A percentile compares a stretch with the other conserved stretches of the same genome.
Conservation (phyloP, 2,329 filamentous ascomycete genomes). For the Cladosporium sphaerospermum region DNA sequence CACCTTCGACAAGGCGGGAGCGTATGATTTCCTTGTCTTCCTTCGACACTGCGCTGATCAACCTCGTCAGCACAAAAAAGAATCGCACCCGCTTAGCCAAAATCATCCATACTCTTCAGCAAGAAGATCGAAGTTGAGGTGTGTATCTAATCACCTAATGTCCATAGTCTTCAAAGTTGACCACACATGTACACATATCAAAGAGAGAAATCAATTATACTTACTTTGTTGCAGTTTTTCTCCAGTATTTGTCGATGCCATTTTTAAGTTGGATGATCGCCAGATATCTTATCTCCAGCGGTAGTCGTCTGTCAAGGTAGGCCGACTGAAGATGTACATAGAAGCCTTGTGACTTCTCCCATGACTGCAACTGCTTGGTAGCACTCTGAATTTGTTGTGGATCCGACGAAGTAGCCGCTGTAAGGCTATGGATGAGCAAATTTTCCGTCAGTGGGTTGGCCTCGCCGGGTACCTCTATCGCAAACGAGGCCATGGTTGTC, state of each 20-base stretch:
- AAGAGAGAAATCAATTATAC: conserved; percentile 4
- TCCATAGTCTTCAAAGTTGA: no score
- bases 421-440: conserved; percentile 43
- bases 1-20: conserved; percentile 66
- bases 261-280: conserved; percentile 94
- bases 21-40: conserved; percentile 75
- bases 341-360: conserved; percentile 44
- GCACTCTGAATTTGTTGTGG: conserved; percentile 46
- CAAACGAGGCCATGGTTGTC: conserved; percentile 18
- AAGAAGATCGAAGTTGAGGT: no score
- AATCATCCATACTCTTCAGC: no score
- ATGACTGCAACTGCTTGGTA: conserved; percentile 47
- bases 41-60: conserved; percentile 49
- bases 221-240: conserved; percentile 66
- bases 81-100: no score
- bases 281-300: conserved; percentile 74
- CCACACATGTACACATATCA: no score
- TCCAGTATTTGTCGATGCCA: conserved; percentile 92
- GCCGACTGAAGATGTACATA: conserved; percentile 53
- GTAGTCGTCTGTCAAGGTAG: conserved; percentile 73
- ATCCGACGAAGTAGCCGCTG: conserved; percentile 42
- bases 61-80: background rate
- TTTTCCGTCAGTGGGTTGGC: conserved; percentile 53
- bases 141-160: background rate
- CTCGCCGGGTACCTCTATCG: conserved; percentile 72